Percentiles rank a stretch among this genome's conserved stretches.
Conservation (phyloP, 306 rosid genomes). For the Boehmeria nivea region DNA sequence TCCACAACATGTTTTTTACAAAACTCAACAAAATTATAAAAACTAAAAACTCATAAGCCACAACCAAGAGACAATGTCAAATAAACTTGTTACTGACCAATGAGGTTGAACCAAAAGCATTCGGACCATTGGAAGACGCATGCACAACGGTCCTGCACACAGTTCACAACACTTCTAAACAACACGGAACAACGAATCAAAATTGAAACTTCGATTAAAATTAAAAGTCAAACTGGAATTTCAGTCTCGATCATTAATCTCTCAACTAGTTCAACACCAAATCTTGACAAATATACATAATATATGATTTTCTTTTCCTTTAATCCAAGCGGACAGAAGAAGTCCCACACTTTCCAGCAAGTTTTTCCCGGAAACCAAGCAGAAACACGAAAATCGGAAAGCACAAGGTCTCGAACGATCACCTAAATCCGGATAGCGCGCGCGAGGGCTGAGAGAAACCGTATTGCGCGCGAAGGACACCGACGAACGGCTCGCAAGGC, state of each 20-base stretch:
- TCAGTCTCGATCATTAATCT: no score
- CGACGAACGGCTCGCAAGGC: slow-evolving; percentile 18
- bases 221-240: no score
- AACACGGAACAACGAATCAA: not conserved
- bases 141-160: slow-evolving; percentile 50
- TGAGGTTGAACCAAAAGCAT: slow-evolving; percentile 63
- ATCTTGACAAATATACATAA: no score
- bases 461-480: slow-evolving; percentile 12
- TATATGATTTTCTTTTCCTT: no score
- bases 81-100: slow-evolving; percentile 47
- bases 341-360: not conserved
- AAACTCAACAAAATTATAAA: no score
- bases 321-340: not conserved
- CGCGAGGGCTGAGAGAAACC: slow-evolving; percentile 11
- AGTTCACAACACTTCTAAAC: slow-evolving; percentile 16
- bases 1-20: no score
- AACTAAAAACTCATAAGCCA: no score
- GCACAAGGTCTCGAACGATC: not conserved
- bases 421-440: slow-evolving; percentile 28
- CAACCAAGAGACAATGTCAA: not conserved
- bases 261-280: no score
- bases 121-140: slow-evolving; percentile 56
- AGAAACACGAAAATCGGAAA: not conserved
- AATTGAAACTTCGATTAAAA: no score
- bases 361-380: slow-evolving; percentile 14